Conservation (phyloP, 225 moss, liverwort and hornwort genomes). For the Marchantia paleacea region DNA sequence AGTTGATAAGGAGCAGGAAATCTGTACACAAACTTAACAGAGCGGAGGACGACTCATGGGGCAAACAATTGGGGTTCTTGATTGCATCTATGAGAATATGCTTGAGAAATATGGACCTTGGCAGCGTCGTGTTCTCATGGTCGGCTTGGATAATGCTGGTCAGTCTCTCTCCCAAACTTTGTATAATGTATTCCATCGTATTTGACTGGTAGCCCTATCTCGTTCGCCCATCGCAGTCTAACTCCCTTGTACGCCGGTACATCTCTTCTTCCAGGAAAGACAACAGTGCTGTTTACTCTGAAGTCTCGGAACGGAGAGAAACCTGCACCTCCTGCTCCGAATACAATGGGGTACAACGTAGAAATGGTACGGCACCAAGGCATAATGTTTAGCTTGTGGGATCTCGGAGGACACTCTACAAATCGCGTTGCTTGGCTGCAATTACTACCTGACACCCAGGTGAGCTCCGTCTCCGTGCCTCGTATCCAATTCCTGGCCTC, state of each 20-base stretch:
- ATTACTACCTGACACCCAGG: slow-evolving; percentile 25
- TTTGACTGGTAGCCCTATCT: background rate
- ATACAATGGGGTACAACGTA: slow-evolving; percentile 29
- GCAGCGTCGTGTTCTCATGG: slow-evolving; percentile 30
- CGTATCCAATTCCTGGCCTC: background rate
- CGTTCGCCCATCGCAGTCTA: background rate
- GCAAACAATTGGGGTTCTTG: slow-evolving; percentile 31
- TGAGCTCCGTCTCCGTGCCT: background rate
- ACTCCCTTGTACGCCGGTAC: background rate
- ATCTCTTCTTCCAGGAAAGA: slow-evolving; percentile 23
- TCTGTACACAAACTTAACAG: background rate
- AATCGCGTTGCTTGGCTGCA: slow-evolving; percentile 26
- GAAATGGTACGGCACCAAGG: slow-evolving; percentile 27
- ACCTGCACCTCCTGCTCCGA: slow-evolving; percentile 16
- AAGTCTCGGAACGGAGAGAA: slow-evolving; percentile 22
- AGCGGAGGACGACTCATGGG: slow-evolving; percentile 18
- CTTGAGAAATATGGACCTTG: slow-evolving; percentile 30
- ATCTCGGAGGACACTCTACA: slow-evolving; percentile 23
- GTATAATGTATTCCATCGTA: background rate
- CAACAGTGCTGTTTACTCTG: slow-evolving; percentile 22
- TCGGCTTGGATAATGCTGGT: slow-evolving; percentile 33
- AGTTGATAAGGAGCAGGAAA: slow-evolving; percentile 18
- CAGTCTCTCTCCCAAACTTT: background rate
- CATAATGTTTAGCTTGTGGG: slow-evolving; percentile 29
- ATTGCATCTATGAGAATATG: slow-evolving; percentile 30